These are phyloP conservation scores for Geranomyces variabilis DNA, from an alignment of 192 early-diverging fungal species.

Conservation along the genomic window DNA sequence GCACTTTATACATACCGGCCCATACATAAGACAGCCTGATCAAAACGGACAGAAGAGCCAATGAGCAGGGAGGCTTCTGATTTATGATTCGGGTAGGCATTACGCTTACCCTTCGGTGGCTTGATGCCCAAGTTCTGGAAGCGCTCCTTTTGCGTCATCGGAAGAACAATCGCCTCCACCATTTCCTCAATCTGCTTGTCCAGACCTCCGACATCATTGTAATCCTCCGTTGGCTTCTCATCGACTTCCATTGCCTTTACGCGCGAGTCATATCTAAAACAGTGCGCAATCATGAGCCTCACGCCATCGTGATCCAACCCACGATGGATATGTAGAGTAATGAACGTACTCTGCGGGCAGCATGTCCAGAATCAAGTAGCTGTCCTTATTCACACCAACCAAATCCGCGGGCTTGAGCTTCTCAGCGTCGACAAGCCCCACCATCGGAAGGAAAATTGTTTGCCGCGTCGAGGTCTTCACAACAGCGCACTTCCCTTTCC, in stretches of 20 bases:
- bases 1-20: constrained; percentile 54
- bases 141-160: constrained; percentile 94
- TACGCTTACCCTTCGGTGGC: constrained; percentile 87
- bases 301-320: neutral
- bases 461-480: constrained; percentile 94
- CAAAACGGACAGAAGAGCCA: neutral
- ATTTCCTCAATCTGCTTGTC: constrained; percentile 97
- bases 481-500: constrained; percentile 96
- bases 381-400: constrained; percentile 98
- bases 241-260: constrained; percentile 99
- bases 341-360: constrained; percentile 86
- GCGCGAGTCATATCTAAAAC: constrained; percentile 84
- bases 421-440: constrained; percentile 90
- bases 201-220: constrained; percentile 93
- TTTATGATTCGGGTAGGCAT: no score
- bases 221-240: constrained; percentile 97
- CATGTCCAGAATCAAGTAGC: constrained; percentile 92
- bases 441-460: constrained; percentile 96
- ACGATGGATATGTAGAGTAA: no score
- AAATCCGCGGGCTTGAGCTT: constrained; percentile 94
- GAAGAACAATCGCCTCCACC: constrained; percentile 96
- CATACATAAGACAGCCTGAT: constrained; percentile 81
- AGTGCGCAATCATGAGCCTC: neutral
- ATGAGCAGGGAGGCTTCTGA: neutral
- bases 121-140: constrained; percentile 95